Base-by-base conservation (phyloP, 1,284 basidiomycete genomes). In the Trichosporon ovoides region DNA sequence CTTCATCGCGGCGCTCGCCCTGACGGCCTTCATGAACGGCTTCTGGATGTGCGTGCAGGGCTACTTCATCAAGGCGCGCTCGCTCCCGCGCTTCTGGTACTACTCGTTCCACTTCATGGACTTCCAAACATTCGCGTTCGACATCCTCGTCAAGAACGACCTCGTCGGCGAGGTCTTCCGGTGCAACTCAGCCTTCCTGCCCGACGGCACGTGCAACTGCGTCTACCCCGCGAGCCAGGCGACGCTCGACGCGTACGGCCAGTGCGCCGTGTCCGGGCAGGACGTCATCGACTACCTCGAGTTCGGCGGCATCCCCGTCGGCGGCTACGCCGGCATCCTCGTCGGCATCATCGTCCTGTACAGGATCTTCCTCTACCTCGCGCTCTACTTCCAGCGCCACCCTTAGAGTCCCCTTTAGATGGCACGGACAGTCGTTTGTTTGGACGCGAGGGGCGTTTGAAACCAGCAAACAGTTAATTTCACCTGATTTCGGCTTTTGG, bases 1-100 rank as follows among this genome's bases (percentile, higher is more conserved):
- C 53, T 85, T 86, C 61, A 82, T 86, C 36, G 84, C 83, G 0
- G 80, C 84, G 1, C 76, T 87, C 3, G 84, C 84, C 0, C 76
- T 86, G 3, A 73, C 78, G 13, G 68, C 68, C 3, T 86, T 85
- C 67, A 60, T 82, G 37, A 85, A 85, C 65, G 84, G 84, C 0
- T 82, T 85, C 60, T 85, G 83, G 83, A 85, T 85, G 83, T 75
- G 71, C 58, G 76, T 79, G 34, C 66, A 66, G 49, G 66, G 66
- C 9, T 65, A 61, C 58, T 59, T 62, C 37, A 59, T 59, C 52
- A 40, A 55, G 7, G 56, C 34, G 10, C 57, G 61, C 37, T 59
- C 55, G 1, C 58, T 62, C 11, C 61, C 61, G 7, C 55, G 53
- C 18, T 62, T 62, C 55, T 62, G 61, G 61, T 57, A 49, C 49